Evolutionary conservation across 225 moss, liverwort and hornwort species (phyloP).

Genomic region (Anthoceros angustus): DNA sequence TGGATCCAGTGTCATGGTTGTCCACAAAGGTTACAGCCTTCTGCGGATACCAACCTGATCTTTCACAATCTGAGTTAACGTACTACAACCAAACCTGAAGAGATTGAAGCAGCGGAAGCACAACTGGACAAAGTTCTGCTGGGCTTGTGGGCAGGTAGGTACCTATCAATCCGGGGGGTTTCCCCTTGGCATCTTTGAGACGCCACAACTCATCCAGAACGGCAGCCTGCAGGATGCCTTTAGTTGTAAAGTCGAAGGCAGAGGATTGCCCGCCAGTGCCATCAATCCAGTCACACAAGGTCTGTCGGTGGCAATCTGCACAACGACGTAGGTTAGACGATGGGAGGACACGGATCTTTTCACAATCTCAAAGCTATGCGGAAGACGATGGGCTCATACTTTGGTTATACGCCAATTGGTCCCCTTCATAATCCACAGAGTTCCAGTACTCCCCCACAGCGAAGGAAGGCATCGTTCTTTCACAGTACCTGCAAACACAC

Average conservation of each 20-base stretch:
- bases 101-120: too few species aligned
- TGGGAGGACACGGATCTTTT: too few species aligned
- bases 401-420: not conserved
- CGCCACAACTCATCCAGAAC: constrained; percentile 1
- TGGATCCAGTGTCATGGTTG: constrained; percentile 2
- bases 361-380: too few species aligned
- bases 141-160: not conserved
- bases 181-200: not conserved
- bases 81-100: too few species aligned
- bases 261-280: not conserved
- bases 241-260: not conserved
- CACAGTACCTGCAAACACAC: not conserved
- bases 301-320: not conserved
- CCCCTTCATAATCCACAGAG: not conserved
- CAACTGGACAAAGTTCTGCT: too few species aligned
- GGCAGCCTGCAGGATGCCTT: not conserved
- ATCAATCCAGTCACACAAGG: not conserved
- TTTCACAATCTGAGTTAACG: too few species aligned
- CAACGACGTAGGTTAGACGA: not conserved
- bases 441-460: not conserved
- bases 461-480: not conserved
- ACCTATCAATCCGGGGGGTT: not conserved
- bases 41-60: not conserved
- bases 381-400: too few species aligned
- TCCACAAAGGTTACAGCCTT: not conserved